These are phyloP conservation scores for Trypanosoma platydactyli DNA, from an alignment of 208 protist genomes.

Conservation along the genomic window DNA sequence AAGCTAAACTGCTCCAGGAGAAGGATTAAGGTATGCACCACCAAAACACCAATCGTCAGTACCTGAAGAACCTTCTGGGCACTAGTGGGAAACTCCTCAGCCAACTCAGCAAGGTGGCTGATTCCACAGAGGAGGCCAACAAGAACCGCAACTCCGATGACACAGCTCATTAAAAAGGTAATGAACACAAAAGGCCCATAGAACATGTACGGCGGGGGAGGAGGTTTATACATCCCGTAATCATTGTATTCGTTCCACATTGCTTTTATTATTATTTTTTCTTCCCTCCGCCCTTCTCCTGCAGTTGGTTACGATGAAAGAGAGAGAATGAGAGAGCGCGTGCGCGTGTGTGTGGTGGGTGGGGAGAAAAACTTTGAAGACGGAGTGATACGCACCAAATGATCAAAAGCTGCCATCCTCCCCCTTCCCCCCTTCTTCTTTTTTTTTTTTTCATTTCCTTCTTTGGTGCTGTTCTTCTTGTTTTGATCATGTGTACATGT, in stretches of 20 bases:
- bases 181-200: constrained; percentile 53
- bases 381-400: no score
- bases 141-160: constrained; percentile 32
- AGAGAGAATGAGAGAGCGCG: no score
- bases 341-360: no score
- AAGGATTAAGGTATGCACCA: constrained; percentile 44
- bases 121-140: constrained; percentile 43
- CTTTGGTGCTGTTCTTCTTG: background rate
- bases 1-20: constrained; percentile 51
- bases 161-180: constrained; percentile 45
- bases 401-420: no score
- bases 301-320: background rate
- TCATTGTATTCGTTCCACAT: constrained; percentile 29
- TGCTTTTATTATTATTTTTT: background rate
- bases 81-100: constrained; percentile 53
- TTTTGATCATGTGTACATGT: no score
- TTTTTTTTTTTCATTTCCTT: no score
- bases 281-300: background rate
- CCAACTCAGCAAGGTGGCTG: constrained; percentile 43
- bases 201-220: constrained; percentile 28
- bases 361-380: no score
- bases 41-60: constrained; percentile 36
- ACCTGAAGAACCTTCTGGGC: constrained; percentile 35
- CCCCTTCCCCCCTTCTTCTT: no score
- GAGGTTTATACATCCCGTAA: constrained; percentile 1